Base-by-base conservation (phyloP, 495 filamentous ascomycete genomes). In the Astrothelium macrocarpum region DNA sequence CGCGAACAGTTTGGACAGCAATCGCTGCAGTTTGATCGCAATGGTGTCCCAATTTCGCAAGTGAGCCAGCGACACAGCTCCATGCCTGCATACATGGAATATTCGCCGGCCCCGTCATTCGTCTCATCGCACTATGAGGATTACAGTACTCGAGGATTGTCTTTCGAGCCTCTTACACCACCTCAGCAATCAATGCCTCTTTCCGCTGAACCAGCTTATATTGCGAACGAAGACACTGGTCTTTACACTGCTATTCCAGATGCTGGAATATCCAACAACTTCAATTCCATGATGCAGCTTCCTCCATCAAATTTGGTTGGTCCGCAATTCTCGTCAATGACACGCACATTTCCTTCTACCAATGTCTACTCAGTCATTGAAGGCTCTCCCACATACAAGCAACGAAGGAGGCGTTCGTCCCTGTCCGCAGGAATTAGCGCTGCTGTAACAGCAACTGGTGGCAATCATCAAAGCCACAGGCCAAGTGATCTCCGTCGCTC, bases 341-440 rank as follows among this genome's bases (percentile, higher is more conserved):
- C 85, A 32, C 84, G 91, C 42, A 80, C 83, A 43, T 96, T 87
- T 69, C 83, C 84, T 18, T 74, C 81, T 29, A 89, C 86, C 70
- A 94, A 89, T 70, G 86, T 91, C 62, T 98, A 95, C 80, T 93
- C 92, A 16, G 90, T 96, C 53, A 91, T 98, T 68, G 94, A 98
- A 78, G 94, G 94, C 25, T 98, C 94, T 5, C 94, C 94, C 28
- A 96, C 93, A 12, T 98, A 98, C 79, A 98, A 98, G 81, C 95
- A 97, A 78, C 85, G 94, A 64, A 84, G 94, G 70, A 84, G 94
- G 65, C 88, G 95, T 32, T 95, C 94, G 25, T 97, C 94, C 28
- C 88, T 97, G 20, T 89, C 91, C 14, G 84, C 84, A 42, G 80
- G 88, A 59, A 83, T 83, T 65, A 84, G 85, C 36, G 80, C 85